Evolutionary conservation across 1,284 basidiomycete genomes (phyloP).

Genomic region (Boletus smithii): DNA sequence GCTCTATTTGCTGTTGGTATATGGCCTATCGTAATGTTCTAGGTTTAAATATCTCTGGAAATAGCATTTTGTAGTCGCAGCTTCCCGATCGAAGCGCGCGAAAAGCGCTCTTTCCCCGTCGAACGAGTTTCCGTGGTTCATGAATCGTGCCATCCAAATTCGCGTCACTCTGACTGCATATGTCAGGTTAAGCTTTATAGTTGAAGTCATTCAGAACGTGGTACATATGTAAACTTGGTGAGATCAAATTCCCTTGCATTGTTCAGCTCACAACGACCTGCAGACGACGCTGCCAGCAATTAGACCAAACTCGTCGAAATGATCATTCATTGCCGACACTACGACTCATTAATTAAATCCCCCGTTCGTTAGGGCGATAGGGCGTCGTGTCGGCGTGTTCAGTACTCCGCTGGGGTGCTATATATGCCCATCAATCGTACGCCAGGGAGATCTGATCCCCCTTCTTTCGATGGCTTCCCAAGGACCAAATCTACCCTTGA

Average conservation of each 20-base stretch:
- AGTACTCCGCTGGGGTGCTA: not conserved
- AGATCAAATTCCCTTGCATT: not conserved
- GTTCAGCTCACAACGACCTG: too few relatives aligned
- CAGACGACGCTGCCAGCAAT: not conserved
- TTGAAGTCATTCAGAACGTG: not conserved
- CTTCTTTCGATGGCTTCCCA: slow-evolving; percentile 2
- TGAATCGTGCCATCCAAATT: not conserved
- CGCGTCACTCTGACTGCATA: not conserved
- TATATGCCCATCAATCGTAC: slow-evolving; percentile 2
- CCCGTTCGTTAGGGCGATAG: slow-evolving; percentile 1
- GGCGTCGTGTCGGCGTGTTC: not conserved
- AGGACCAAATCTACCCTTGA: not conserved
- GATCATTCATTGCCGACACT: not conserved
- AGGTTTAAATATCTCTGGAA: not conserved
- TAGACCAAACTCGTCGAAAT: not conserved
- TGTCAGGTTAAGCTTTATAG: not conserved
- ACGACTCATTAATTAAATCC: slow-evolving; percentile 5
- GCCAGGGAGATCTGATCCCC: not conserved
- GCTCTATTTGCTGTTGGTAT: not conserved
- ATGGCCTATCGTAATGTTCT: not conserved
- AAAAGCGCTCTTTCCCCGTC: slow-evolving; percentile 1
- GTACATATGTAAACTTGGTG: not conserved
- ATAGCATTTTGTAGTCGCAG: not conserved
- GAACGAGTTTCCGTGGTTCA: not conserved
- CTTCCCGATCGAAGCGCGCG: not conserved